A percentile compares a stretch with the other conserved stretches of the same genome.
Conservation (phyloP, 2,329 filamentous ascomycete species). For the Cadophora gregata region DNA sequence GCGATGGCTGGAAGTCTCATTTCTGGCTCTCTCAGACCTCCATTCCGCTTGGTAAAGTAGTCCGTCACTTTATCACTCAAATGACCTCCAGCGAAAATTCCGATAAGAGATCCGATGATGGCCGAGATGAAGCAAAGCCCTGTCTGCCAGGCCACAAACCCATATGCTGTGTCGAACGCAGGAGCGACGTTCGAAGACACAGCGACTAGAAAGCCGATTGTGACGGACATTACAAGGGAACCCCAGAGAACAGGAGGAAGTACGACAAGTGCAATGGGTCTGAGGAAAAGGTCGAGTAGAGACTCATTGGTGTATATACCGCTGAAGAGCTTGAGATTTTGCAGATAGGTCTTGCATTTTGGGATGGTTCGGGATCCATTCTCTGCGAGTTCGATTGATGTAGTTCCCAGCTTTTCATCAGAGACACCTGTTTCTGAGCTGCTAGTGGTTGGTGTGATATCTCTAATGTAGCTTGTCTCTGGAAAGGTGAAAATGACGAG, state of each 20-base stretch:
- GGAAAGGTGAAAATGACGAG: neutral
- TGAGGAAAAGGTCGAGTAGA: neutral
- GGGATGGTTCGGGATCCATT: conserved; percentile 23
- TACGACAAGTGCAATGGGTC: neutral
- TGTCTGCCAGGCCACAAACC: conserved; percentile 1
- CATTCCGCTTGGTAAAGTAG: neutral
- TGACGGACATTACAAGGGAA: neutral
- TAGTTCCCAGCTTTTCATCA: neutral
- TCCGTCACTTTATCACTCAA: conserved; percentile 12
- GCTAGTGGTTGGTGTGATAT: neutral
- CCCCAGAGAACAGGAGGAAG: neutral
- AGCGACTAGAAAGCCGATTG: neutral
- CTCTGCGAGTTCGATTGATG: neutral
- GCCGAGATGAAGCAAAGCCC: conserved; percentile 34
- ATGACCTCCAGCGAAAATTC: conserved; percentile 30
- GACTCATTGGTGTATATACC: neutral
- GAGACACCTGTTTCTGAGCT: neutral
- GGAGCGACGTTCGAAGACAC: neutral
- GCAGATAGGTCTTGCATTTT: conserved; percentile 28
- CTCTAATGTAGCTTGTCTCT: neutral
- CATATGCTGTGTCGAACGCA: neutral
- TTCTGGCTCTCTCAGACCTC: neutral
- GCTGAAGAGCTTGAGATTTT: conserved; percentile 18
- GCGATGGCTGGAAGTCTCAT: neutral
- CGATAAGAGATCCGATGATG: conserved; percentile 32